Evolutionary conservation across 257 asterid genomes (phyloP).

Genomic region (Penstemon eatonii): DNA sequence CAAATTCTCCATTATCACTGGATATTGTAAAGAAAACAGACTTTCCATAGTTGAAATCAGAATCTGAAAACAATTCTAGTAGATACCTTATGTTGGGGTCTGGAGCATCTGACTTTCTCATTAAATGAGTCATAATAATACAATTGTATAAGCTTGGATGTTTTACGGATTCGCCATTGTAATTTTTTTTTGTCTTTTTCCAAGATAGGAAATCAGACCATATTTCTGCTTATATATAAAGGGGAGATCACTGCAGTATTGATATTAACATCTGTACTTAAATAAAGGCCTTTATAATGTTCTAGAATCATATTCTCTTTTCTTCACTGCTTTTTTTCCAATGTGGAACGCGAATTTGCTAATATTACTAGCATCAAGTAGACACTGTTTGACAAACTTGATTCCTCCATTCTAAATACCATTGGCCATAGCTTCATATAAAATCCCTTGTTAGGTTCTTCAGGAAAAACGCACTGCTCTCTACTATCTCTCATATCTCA

Average conservation of each 20-base stretch:
- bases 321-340: slow-evolving; percentile 39
- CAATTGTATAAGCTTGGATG: not conserved
- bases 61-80: not conserved
- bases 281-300: not conserved
- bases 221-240: slow-evolving; percentile 11
- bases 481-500: not conserved
- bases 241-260: slow-evolving; percentile 3
- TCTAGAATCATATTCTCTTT: slow-evolving; percentile 58
- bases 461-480: slow-evolving; percentile 1
- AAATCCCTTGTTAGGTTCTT: slow-evolving; percentile 13
- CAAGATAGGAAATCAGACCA: slow-evolving; percentile 5
- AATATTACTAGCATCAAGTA: slow-evolving; percentile 1
- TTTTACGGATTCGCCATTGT: not conserved
- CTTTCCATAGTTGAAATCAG: slow-evolving; percentile 5
- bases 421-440: slow-evolving; percentile 28
- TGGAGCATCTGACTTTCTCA: slow-evolving; percentile 18
- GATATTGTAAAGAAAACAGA: not conserved
- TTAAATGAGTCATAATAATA: not conserved
- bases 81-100: not conserved
- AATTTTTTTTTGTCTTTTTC: not conserved
- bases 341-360: slow-evolving; percentile 52
- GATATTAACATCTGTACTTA: not conserved
- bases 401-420: slow-evolving; percentile 9
- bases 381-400: slow-evolving; percentile 6
- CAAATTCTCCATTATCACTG: slow-evolving; percentile 9